Conservation (phyloP, 805 yeast genomes). For the Candida sakaeoensis region DNA sequence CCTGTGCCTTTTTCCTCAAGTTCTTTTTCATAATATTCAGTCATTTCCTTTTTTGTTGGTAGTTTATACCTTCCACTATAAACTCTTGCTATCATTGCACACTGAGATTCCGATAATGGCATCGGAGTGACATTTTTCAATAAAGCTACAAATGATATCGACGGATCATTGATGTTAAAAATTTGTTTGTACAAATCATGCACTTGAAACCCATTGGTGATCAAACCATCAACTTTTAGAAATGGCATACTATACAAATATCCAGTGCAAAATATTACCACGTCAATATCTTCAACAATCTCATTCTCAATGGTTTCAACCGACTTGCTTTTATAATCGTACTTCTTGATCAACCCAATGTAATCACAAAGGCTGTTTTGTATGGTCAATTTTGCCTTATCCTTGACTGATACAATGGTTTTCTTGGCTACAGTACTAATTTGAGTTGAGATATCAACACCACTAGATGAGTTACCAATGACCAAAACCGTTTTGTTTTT, state of each 20-base stretch:
- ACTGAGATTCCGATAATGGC: conserved; percentile 49
- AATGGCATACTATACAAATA: conserved; percentile 36
- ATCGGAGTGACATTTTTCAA: conserved; percentile 48
- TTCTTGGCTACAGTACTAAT: conserved; percentile 38
- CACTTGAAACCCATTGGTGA: conserved; percentile 34
- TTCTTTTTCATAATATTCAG: conserved; percentile 26
- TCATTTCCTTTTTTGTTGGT: conserved; percentile 38
- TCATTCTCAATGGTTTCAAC: conserved; percentile 25
- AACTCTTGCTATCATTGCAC: conserved; percentile 38
- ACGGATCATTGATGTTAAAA: conserved; percentile 44
- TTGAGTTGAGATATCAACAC: conserved; percentile 68
- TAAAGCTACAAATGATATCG: conserved; percentile 39
- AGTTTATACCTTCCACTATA: conserved; percentile 40
- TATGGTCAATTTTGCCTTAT: conserved; percentile 44
- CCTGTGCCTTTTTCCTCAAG: conserved; percentile 20
- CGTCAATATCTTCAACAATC: conserved; percentile 21
- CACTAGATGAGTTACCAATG: conserved; percentile 78
- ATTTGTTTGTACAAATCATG: conserved; percentile 43
- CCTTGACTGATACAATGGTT: conserved; percentile 17
- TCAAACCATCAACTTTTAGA: conserved; percentile 17
- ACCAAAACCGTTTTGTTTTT: conserved; percentile 48
- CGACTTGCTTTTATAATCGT: conserved; percentile 26
- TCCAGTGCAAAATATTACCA: conserved; percentile 36
- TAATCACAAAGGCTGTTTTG: conserved; percentile 34
- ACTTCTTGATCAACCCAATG: conserved; percentile 13